Percentiles rank a stretch among this genome's conserved stretches.
Conservation (phyloP, 2,329 filamentous ascomycete genomes). For the Tolypocladium nubicola region DNA sequence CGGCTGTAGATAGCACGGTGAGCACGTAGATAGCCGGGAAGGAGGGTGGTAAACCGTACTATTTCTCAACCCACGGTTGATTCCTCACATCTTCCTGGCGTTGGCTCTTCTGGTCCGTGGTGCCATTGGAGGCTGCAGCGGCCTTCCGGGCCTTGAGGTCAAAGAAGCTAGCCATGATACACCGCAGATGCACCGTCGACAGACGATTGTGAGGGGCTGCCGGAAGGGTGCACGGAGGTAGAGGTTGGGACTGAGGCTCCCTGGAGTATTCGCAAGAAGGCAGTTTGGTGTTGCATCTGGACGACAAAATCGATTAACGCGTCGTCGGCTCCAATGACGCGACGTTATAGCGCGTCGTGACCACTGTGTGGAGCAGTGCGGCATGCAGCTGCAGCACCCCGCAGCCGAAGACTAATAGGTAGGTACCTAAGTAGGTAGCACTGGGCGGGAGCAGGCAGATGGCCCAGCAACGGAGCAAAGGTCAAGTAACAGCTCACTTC, state of each 20-base stretch:
- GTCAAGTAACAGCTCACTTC: too few relatives aligned
- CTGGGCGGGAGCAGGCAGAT: neutral
- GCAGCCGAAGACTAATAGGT: neutral
- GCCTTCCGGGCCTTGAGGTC: constrained; percentile 86
- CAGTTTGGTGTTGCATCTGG: neutral
- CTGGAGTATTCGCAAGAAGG: neutral
- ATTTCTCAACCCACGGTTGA: constrained; percentile 99
- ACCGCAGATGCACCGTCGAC: neutral
- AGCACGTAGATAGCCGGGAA: constrained; percentile 15
- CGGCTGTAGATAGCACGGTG: constrained; percentile 44
- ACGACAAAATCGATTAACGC: constrained; percentile 18
- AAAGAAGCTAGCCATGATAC: constrained; percentile 79
- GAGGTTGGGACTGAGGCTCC: neutral
- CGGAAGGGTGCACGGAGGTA: neutral
- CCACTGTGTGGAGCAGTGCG: neutral
- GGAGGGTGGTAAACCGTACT: constrained; percentile 44
- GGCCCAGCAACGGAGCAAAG: neutral
- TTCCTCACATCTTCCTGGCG: constrained; percentile 48
- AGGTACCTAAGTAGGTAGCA: too few relatives aligned
- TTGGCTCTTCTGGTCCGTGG: constrained; percentile 54
- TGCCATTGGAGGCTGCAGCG: constrained; percentile 54
- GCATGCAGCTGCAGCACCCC: neutral
- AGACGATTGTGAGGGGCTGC: neutral
- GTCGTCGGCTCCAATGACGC: constrained; percentile 4
- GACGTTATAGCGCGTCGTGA: neutral